Evolutionary conservation across 257 asterid species (phyloP), one percentile per base, ranked within the genome.

Genomic region (Gynochthodes officinalis): DNA sequence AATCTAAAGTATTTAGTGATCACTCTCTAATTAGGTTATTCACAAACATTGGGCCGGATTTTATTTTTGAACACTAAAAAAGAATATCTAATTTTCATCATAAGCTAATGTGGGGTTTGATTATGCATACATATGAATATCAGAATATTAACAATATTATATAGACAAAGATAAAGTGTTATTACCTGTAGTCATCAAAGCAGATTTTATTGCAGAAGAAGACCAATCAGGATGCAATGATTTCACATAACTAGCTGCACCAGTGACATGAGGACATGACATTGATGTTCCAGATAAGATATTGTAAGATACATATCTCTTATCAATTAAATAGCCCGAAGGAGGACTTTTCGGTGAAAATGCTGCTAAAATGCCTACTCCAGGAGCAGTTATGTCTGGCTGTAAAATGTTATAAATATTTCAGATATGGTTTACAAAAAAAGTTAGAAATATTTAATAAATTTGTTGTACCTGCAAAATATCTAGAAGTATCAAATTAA

Each of bases 231-330:
- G 79, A 42, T 75, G 55, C 27, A 68, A 1, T 1, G 78, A 74
- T 67, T 74, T 74, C 9, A 74, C 67, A 27, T 53, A 74, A 30
- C 68, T 73, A 12, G 71, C 71, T 10, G 75, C 75, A 18, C 71
- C 79, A 5, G 75, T 23, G 3, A 68, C 79, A 69, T 75, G 82
- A 42, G 82, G 82, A 21, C 82, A 78, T 4, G 78, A 23, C 72
- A 73, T 68, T 5, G 82, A 78, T 19, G 82, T 73, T 15, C 82
- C 82, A 2, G 69, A 60, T 40, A 37, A 19, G 4, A 75, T n/a
- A 61, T n/a, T 69, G 53, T 69, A 75, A 2, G 49, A 0, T 16
- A 50, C 70, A 5, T 16, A 19, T 42, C 79, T 75, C 28, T 32
- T 39, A 64, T 69, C 79, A 7, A 12, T 0, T 4, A 1, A 5